These are phyloP conservation scores for Lathyrus oleraceus DNA, from an alignment of 306 rosid genomes.

Conservation along the genomic window DNA sequence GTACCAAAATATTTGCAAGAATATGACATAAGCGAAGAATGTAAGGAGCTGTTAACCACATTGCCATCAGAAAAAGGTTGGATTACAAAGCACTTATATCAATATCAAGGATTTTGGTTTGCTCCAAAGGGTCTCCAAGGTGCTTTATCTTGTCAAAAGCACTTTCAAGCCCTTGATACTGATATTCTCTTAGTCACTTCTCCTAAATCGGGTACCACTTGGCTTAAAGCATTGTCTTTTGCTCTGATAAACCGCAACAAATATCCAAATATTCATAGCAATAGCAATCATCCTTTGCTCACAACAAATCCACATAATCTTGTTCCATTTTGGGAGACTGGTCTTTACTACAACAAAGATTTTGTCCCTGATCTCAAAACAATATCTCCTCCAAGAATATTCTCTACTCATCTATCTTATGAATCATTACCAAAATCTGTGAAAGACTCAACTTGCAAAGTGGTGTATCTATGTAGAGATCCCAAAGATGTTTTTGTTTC, in stretches of 20 bases:
- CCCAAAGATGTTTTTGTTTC: slow-evolving; percentile 3
- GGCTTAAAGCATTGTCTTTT: slow-evolving; percentile 29
- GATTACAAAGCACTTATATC: not conserved
- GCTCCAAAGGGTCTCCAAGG: not conserved
- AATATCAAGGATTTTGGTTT: slow-evolving; percentile 5
- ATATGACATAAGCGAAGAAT: not conserved
- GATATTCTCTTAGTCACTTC: slow-evolving; percentile 4
- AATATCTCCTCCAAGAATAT: not conserved
- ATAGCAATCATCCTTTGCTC: slow-evolving; percentile 20
- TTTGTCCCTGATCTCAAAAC: not conserved
- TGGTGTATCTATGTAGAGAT: not conserved
- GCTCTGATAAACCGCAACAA: slow-evolving; percentile 15
- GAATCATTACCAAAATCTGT: not conserved
- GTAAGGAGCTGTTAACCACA: not conserved
- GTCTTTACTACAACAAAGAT: not conserved
- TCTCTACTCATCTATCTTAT: not conserved
- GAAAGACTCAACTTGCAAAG: not conserved
- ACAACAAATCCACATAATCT: slow-evolving; percentile 7
- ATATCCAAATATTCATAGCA: not conserved
- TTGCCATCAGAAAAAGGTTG: not conserved
- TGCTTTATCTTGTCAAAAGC: slow-evolving; percentile 3
- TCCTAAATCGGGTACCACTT: slow-evolving; percentile 32
- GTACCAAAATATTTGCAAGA: not conserved
- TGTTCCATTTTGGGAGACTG: slow-evolving; percentile 16
- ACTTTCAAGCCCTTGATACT: not conserved